phyloP scores from a whole-genome alignment of 192 early-diverging fungal genomes.

The Backusella luteola region DNA sequence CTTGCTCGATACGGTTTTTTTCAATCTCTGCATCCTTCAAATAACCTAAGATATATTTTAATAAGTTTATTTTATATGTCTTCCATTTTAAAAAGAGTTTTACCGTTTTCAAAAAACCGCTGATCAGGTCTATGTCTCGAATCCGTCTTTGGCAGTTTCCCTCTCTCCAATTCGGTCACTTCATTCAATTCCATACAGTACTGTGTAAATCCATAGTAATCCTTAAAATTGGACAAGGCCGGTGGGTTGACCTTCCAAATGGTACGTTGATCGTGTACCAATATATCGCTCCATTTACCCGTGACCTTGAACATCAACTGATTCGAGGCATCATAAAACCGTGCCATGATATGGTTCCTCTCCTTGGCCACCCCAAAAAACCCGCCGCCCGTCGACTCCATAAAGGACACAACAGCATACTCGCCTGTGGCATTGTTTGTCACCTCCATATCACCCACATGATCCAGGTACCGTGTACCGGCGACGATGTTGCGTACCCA shows the following conservation, averaged over 20 bases:
- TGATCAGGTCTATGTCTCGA: slow-evolving; percentile 87
- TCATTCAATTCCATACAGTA: slow-evolving; percentile 91
- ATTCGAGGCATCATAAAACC: not conserved
- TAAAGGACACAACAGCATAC: slow-evolving; percentile 58
- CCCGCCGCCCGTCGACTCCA: not conserved
- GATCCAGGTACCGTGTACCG: slow-evolving; percentile 80
- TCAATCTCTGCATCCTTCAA: slow-evolving; percentile 38
- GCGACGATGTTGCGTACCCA: slow-evolving; percentile 88
- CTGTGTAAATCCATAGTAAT: slow-evolving; percentile 87
- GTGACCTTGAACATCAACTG: slow-evolving; percentile 11
- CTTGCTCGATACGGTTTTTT: not conserved
- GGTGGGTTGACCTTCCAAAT: slow-evolving; percentile 78
- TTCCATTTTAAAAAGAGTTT: not conserved
- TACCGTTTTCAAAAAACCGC: not conserved
- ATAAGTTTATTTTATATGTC: no score
- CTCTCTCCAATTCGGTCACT: slow-evolving; percentile 61
- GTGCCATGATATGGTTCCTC: not conserved
- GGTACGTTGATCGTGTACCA: slow-evolving; percentile 54
- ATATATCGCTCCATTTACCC: slow-evolving; percentile 62
- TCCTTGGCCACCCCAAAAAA: not conserved
- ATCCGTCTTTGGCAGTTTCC: slow-evolving; percentile 79
- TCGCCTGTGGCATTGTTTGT: slow-evolving; percentile 69
- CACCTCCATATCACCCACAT: slow-evolving; percentile 82
- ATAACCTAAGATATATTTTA: slow-evolving; percentile 38
- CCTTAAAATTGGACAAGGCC: slow-evolving; percentile 54